These are phyloP conservation scores for Bacidia gigantensis DNA, from an alignment of 495 filamentous ascomycete genomes.

Conservation along the genomic window DNA sequence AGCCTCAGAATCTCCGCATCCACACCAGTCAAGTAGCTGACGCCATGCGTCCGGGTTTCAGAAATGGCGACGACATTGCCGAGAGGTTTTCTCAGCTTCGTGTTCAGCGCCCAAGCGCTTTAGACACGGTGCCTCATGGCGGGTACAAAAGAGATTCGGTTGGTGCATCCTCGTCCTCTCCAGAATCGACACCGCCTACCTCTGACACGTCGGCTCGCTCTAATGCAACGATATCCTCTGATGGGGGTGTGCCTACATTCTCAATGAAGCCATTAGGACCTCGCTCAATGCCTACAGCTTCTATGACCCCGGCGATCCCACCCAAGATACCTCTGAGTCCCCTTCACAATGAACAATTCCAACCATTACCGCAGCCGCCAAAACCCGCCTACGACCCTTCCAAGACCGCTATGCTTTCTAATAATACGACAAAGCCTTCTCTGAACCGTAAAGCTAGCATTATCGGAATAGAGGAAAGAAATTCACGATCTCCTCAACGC, in stretches of 20 bases:
- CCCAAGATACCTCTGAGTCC: slow-evolving; percentile 39
- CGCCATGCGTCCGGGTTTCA: background rate
- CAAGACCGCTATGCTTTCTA: slow-evolving; percentile 4
- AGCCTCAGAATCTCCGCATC: slow-evolving; percentile 47
- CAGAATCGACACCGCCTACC: slow-evolving; percentile 24
- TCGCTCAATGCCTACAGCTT: slow-evolving; percentile 40
- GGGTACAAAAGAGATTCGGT: background rate
- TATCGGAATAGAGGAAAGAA: slow-evolving; percentile 9
- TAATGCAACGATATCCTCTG: slow-evolving; percentile 16
- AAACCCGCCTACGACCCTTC: slow-evolving; percentile 74
- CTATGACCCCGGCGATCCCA: slow-evolving; percentile 32
- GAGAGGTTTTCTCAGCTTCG: slow-evolving; percentile 48
- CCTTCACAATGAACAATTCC: slow-evolving; percentile 28
- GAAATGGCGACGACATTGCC: slow-evolving; percentile 29
- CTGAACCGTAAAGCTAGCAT: slow-evolving; percentile 12
- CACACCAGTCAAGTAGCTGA: slow-evolving; percentile 26
- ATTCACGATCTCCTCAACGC: slow-evolving; percentile 10
- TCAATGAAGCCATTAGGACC: slow-evolving; percentile 35
- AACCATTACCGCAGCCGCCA: slow-evolving; percentile 60
- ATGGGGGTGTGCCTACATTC: slow-evolving; percentile 15
- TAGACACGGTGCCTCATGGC: background rate
- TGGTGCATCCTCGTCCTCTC: slow-evolving; percentile 20
- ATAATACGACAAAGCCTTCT: background rate
- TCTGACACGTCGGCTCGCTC: slow-evolving; percentile 23
- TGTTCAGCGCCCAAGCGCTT: slow-evolving; percentile 12